These are phyloP conservation scores for Cladosporium sp. DNA, from an alignment of 2,329 filamentous ascomycete species.

Conservation along the genomic window DNA sequence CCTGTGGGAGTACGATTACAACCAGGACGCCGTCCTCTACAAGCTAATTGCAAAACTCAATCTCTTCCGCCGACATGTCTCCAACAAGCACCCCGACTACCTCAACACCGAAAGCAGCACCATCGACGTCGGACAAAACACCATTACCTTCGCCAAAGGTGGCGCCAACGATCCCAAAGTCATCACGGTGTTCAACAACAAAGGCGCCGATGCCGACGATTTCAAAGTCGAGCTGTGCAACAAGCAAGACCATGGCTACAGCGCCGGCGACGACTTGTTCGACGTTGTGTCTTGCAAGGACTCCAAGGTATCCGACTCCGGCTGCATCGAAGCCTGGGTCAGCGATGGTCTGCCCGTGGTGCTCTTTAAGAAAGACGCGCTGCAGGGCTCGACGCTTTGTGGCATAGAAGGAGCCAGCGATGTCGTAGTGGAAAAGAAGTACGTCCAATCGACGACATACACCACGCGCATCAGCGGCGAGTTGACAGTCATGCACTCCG, in stretches of 20 bases:
- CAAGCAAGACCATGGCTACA: conserved; percentile 2
- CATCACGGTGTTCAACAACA: conserved; percentile 41
- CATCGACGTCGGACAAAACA: conserved; percentile 39
- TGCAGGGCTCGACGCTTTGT: conserved; percentile 22
- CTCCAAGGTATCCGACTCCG: conserved; percentile 22
- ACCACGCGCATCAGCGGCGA: background rate
- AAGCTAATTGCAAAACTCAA: conserved; percentile 12
- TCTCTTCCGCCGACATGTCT: conserved; percentile 7
- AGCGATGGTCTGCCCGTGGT: conserved; percentile 29
- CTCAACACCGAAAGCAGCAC: conserved; percentile 32
- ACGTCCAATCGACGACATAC: background rate
- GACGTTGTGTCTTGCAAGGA: conserved; percentile 32
- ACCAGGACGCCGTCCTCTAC: conserved; percentile 12
- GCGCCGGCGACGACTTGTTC: conserved; percentile 23
- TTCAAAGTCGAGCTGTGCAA: conserved; percentile 25
- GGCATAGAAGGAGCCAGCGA: conserved; percentile 8
- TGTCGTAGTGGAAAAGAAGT: background rate
- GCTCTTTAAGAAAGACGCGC: conserved; percentile 23
- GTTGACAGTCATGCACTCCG: conserved; percentile 2
- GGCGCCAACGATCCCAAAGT: conserved; percentile 36
- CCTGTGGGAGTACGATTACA: conserved; percentile 14
- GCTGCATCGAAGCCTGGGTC: conserved; percentile 28
- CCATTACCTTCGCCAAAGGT: conserved; percentile 39
- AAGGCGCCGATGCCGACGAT: conserved; percentile 29
- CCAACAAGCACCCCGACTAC: conserved; percentile 1